A percentile compares a stretch with the other conserved stretches of the same genome.
Evolutionary conservation across 139 green algal genomes (phyloP).

Genomic region (Spirogloea muscicola): DNA sequence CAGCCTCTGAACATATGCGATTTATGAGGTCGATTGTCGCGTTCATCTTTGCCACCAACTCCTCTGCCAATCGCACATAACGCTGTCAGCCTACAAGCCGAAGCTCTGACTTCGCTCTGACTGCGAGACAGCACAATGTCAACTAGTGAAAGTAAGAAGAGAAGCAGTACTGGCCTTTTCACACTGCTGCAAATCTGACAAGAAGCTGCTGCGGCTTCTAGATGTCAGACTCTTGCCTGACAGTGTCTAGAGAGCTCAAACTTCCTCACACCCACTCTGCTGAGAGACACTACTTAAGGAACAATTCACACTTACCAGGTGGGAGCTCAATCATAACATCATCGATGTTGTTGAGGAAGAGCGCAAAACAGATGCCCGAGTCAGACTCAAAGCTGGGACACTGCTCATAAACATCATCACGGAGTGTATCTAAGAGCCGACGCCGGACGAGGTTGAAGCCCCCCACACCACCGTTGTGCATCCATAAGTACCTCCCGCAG

Average conservation of each 20-base stretch:
- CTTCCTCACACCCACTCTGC: no score
- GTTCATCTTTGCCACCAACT: conserved; percentile 43
- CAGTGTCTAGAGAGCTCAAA: no score
- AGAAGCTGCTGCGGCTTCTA: no score
- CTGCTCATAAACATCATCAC: conserved; percentile 83
- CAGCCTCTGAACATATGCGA: conserved; percentile 22
- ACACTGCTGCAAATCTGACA: no score
- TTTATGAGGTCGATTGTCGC: conserved; percentile 53
- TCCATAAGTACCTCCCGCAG: conserved; percentile 84
- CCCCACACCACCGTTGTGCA: conserved; percentile 94
- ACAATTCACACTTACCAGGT: conserved; percentile 12
- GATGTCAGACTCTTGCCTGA: no score
- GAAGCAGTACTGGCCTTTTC: no score
- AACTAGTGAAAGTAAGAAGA: no score
- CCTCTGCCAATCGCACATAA: no score
- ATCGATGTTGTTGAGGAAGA: conserved; percentile 78
- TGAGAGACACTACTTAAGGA: no score
- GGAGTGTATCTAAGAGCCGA: conserved; percentile 68
- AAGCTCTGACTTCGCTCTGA: no score
- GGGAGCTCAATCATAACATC: conserved; percentile 28
- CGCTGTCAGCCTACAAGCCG: no score
- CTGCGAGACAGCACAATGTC: no score
- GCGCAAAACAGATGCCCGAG: conserved; percentile 79
- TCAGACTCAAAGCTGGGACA: conserved; percentile 89
- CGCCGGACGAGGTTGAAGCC: conserved; percentile 77